Base-by-base conservation (phyloP, 352 stramenopile genomes). In the Pythium aristosporum region DNA sequence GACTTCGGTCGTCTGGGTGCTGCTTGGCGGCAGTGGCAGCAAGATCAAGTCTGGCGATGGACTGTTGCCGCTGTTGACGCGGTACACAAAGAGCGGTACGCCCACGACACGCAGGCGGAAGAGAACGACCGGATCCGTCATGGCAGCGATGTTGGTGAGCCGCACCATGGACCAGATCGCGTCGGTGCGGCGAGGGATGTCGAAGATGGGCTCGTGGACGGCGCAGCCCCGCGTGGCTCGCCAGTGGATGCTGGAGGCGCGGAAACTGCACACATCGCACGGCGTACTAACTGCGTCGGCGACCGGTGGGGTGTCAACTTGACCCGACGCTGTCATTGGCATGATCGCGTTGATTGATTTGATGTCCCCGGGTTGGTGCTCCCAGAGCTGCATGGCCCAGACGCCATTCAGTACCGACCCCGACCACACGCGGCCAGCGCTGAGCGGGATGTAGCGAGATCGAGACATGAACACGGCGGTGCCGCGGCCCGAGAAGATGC, bases 81-180 rank as follows among this genome's bases (percentile, higher is more conserved):
- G 54, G 13, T 75, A 74, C 15, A 79, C 6, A 21, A 63, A 76
- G 32, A 79, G 28, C 34, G 37, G 36, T 3, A 23, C 20, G 0
- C 69, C 72, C 5, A 65, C 16, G 8, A 69, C 30, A 20, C 56
- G 68, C 18, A 79, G 11, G 3, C 49, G 66, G 20, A 72, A 15
- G 12, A 76, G 60, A 34, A 55, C 51, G 36, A 72, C 36, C 16
- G 72, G 72, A 12, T 79, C 72, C 1, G 69, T 71, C 50, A 79
- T 66, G 21, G 67, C 44, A 30, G 56, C 66, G 25, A 79, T 70
- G 49, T 79, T 76, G 25, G 58, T 69, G 47, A 79, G 67, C 3
- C 69, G 67, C 4, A 71, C 46, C 34, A 77, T 58, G 3, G 69
- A 73, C 69, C 61, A 74, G 5, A 73, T 36, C 39, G 61, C 61